Evolutionary conservation across 129 eudicot genomes (phyloP), one percentile per base, ranked within the genome.

Genomic region (Tagetes patula): DNA sequence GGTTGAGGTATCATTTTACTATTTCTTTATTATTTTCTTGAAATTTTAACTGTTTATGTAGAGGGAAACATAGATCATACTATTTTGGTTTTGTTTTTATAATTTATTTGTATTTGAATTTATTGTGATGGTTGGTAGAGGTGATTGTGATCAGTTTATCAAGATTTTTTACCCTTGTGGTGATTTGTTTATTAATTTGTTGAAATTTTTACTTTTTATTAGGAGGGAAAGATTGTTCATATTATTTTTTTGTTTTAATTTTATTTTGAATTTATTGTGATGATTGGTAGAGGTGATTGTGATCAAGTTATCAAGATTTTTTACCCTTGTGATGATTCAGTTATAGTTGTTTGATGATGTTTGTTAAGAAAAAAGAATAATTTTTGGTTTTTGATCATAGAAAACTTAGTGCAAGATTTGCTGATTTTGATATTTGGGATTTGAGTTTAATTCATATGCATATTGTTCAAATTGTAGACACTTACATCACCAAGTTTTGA

Each of bases 401-500:
- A n/a, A n/a, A 42, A 65, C 30, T 46, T 4, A 13, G 43, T 60
- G 6, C 39, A 53, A 30, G 14, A 7, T 47, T n/a, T 78, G 33
- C 55, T 39, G 54, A 5, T 54, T 64, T 52, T 39, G 41, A 0
- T 7, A 0, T 7, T 56, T 47, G 20, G 36, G 7, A 63, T 52
- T 38, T 73, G 52, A 54, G 73, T 67, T 45, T 63, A 54, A 30
- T 62, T 48, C 5, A 69, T 72, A 43, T 69, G 74, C 10, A 12
- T 74, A 13, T 58, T 38, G 10, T 46, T 52, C 13, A 4, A 47
- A 34, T 71, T n/a, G 60, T 73, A 88, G 96, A 83, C 83, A 41
- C 59, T 82, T 13, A 61, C 79, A 40, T 77, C 87, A 31, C 96
- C 98, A 27, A 60, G 40, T n/a, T 62, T 88, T 47, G 98, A 88